Percentiles rank a stretch among this genome's conserved stretches.
Conservation (phyloP, 2,329 filamentous ascomycete species). For the Exophiala lecanii-corni region DNA sequence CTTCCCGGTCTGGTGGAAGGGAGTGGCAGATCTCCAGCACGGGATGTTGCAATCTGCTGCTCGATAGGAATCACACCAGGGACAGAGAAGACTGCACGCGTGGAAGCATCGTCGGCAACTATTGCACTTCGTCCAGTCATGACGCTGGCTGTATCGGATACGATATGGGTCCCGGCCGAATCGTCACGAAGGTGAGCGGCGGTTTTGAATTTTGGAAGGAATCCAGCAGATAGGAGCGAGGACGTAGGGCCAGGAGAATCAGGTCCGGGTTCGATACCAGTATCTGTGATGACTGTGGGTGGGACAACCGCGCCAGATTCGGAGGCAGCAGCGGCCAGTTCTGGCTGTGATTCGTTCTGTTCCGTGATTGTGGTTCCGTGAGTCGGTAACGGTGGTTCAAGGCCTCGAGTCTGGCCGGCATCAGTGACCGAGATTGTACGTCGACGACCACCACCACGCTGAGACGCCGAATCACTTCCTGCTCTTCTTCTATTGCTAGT, state of each 20-base stretch:
- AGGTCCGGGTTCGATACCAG: not conserved
- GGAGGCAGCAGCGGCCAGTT: not conserved
- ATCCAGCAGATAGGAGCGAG: conserved; percentile 15
- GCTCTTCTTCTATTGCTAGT: not conserved
- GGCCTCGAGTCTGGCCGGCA: conserved; percentile 12
- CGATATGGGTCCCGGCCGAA: conserved; percentile 4
- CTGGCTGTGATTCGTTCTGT: not conserved
- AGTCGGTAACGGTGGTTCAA: not conserved
- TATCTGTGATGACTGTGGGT: not conserved
- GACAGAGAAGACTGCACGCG: conserved; percentile 23
- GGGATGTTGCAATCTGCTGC: not conserved
- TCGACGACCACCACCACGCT: not conserved
- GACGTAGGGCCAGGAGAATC: conserved; percentile 10
- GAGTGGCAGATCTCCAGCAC: not conserved
- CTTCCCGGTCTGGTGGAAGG: conserved; percentile 9
- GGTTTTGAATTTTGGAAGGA: conserved; percentile 23
- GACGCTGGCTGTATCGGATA: conserved; percentile 19
- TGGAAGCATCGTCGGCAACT: conserved; percentile 21
- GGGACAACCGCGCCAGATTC: not conserved
- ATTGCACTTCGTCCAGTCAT: conserved; percentile 17
- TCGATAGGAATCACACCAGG: conserved; percentile 15
- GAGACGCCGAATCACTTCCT: not conserved
- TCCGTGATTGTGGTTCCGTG: not conserved
- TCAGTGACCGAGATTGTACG: conserved; percentile 12
- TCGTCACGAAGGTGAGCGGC: conserved; percentile 21